Evolutionary conservation across 2,329 filamentous ascomycete genomes (phyloP).

Genomic region (Pseudogymnoascus sp.): DNA sequence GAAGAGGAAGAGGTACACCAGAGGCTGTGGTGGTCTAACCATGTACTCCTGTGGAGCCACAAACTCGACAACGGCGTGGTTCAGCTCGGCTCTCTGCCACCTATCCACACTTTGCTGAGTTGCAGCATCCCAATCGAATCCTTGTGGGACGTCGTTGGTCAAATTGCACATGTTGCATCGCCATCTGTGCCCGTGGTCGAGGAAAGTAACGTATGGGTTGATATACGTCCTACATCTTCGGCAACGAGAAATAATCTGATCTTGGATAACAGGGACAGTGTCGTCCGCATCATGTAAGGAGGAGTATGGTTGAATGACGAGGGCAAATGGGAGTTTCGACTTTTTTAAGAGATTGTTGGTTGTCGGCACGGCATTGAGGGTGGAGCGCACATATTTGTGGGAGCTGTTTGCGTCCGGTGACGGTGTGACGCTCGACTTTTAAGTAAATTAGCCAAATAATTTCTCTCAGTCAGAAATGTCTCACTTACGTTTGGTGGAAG

Average conservation of each 20-base stretch:
- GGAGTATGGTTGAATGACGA: conserved; percentile 93
- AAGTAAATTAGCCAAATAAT: conserved; percentile 33
- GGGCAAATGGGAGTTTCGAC: conserved; percentile 88
- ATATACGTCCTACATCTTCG: conserved; percentile 94
- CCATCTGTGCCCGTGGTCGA: conserved; percentile 96
- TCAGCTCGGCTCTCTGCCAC: conserved; percentile 87
- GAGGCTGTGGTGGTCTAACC: conserved; percentile 90
- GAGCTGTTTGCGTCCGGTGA: conserved; percentile 88
- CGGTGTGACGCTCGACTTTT: conserved; percentile 77
- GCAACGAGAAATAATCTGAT: conserved; percentile 96
- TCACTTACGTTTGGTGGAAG: conserved; percentile 80
- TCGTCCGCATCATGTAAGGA: conserved; percentile 91
- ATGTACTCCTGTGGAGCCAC: conserved; percentile 98
- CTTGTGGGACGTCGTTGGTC: conserved; percentile 97
- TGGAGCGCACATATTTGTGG: conserved; percentile 90
- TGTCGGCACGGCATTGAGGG: conserved; percentile 86
- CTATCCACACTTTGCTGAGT: conserved; percentile 86
- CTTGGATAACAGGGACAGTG: conserved; percentile 81
- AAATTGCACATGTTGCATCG: conserved; percentile 99
- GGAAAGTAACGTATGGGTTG: conserved; percentile 92
- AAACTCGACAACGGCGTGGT: conserved; percentile 95
- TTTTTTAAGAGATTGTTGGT: conserved; percentile 93
- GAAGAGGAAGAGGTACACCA: conserved; percentile 92
- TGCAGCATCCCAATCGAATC: conserved; percentile 95
- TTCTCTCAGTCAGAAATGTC: neutral